Conservation (phyloP, 2,329 filamentous ascomycete genomes). For the Blastomyces gilchristii region DNA sequence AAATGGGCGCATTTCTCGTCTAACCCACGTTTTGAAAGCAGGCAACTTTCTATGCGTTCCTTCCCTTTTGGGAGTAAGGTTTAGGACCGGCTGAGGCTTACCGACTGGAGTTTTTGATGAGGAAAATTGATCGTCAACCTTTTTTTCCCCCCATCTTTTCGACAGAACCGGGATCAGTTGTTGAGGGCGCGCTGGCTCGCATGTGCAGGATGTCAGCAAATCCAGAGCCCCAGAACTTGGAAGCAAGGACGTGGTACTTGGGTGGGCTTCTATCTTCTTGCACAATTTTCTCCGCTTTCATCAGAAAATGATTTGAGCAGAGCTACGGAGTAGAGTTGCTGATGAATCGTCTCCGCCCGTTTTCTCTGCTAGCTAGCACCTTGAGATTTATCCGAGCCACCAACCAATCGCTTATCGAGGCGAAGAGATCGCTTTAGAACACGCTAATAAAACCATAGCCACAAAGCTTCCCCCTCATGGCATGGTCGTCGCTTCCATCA, state of each 20-base stretch:
- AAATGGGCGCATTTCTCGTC: background rate
- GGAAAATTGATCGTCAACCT: background rate
- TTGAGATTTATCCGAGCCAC: background rate
- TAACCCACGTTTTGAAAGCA: background rate
- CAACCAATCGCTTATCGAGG: background rate
- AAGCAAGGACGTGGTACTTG: background rate
- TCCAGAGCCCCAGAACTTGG: background rate
- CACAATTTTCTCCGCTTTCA: background rate
- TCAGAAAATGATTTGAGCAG: background rate
- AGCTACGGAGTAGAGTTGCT: background rate
- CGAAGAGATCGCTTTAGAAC: background rate
- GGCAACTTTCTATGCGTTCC: background rate
- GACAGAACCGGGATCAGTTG: background rate
- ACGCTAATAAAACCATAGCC: background rate
- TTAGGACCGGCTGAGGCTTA: background rate
- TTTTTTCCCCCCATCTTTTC: background rate
- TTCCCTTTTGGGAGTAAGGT: background rate
- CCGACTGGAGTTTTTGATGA: background rate
- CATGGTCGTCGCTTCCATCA: background rate
- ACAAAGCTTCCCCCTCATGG: background rate
- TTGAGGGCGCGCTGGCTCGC: background rate
- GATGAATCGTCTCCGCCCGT: background rate
- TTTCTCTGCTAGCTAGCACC: background rate
- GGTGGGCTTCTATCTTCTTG: background rate
- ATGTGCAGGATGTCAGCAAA: background rate